A percentile compares a stretch with the other conserved stretches of the same genome.
Evolutionary conservation across 169 alveolate genomes (phyloP).

Genomic region (Eimeria maxima): DNA sequence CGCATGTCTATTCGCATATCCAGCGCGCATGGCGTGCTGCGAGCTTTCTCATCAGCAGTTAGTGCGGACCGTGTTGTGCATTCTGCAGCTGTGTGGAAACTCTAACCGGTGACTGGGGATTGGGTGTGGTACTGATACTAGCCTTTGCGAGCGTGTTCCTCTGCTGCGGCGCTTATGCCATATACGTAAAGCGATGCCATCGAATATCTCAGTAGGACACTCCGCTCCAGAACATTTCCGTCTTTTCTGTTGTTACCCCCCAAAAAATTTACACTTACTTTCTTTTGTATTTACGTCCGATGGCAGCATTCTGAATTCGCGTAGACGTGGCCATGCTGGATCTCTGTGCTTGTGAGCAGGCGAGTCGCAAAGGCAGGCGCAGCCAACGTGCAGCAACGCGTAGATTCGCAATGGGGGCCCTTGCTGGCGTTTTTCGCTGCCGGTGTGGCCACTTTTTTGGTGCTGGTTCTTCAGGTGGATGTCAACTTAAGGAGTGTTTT

Average conservation of each 20-base stretch:
- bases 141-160: slow-evolving; percentile 54
- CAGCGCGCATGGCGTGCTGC: neutral
- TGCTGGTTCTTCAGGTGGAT: slow-evolving; percentile 47
- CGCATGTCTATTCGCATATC: neutral
- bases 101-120: slow-evolving; percentile 57
- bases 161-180: slow-evolving; percentile 65
- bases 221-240: neutral
- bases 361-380: slow-evolving; percentile 65
- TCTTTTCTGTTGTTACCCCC: neutral
- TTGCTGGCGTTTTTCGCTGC: slow-evolving; percentile 56
- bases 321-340: neutral
- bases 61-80: slow-evolving; percentile 12
- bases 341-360: slow-evolving; percentile 1
- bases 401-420: slow-evolving; percentile 67
- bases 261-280: neutral
- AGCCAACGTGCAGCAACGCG: slow-evolving; percentile 59
- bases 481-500: slow-evolving; percentile 22
- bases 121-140: slow-evolving; percentile 47
- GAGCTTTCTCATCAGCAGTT: neutral
- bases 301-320: neutral
- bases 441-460: slow-evolving; percentile 63
- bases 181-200: slow-evolving; percentile 61
- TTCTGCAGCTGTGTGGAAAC: slow-evolving; percentile 67
- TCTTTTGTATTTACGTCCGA: neutral
- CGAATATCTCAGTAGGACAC: slow-evolving; percentile 61